A percentile compares a stretch with the other conserved stretches of the same genome.
phyloP scores from a whole-genome alignment of 1,284 basidiomycete species.

The Anthracocystis setariae region DNA sequence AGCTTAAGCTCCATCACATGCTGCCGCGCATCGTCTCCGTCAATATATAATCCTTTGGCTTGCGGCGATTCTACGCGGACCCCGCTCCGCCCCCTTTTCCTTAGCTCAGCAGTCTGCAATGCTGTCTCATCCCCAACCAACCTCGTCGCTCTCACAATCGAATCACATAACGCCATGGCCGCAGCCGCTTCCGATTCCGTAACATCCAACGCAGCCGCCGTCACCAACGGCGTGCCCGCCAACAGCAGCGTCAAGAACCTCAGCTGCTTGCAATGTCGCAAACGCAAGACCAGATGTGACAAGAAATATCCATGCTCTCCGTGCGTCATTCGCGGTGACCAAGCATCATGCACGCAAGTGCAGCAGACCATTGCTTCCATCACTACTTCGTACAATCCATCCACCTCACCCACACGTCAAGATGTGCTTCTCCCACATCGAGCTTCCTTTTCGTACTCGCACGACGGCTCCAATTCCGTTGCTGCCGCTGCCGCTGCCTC shows the following conservation, averaged over 20 bases:
- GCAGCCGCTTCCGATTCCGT: constrained; percentile 6
- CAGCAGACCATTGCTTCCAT: constrained; percentile 49
- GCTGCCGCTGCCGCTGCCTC: constrained; percentile 13
- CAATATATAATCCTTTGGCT: constrained; percentile 22
- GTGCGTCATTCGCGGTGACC: constrained; percentile 43
- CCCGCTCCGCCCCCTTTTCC: neutral
- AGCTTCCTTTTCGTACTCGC: constrained; percentile 15
- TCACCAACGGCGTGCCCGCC: neutral
- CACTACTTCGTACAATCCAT: constrained; percentile 16
- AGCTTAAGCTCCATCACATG: constrained; percentile 1
- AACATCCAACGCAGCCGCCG: too few species aligned
- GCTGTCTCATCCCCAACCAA: constrained; percentile 1
- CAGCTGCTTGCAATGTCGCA: constrained; percentile 48
- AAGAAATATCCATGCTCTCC: constrained; percentile 48
- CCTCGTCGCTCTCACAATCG: neutral
- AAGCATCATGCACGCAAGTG: constrained; percentile 36
- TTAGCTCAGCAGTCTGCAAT: constrained; percentile 6
- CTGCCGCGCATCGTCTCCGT: constrained; percentile 29
- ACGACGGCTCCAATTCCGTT: constrained; percentile 5
- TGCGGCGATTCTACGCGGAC: constrained; percentile 16
- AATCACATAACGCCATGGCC: neutral
- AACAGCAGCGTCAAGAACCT: constrained; percentile 47
- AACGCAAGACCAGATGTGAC: constrained; percentile 47
- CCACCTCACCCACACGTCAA: constrained; percentile 24
- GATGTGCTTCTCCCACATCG: constrained; percentile 13